These are phyloP conservation scores for Cynanchum wilfordii DNA, from an alignment of 257 asterid genomes.

Conservation along the genomic window DNA sequence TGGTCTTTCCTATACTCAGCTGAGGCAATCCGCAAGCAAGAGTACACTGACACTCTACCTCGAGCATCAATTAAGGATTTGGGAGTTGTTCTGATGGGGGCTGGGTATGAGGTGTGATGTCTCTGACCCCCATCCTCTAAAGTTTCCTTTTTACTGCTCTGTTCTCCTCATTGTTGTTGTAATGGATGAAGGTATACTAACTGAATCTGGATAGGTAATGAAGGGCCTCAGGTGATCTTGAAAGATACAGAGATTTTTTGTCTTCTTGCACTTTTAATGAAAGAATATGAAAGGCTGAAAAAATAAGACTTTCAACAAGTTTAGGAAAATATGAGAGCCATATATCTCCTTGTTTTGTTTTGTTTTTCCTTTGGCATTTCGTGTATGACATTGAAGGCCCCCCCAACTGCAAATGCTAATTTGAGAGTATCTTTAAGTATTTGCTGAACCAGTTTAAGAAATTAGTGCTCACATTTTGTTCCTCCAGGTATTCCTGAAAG, in stretches of 20 bases:
- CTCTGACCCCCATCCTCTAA: not conserved
- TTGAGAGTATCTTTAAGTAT: not conserved
- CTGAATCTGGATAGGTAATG: not conserved
- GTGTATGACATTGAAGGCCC: not conserved
- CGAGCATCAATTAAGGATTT: constrained; percentile 69
- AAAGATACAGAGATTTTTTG: not conserved
- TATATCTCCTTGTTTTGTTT: not conserved
- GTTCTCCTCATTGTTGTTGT: not conserved
- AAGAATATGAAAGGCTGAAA: not conserved
- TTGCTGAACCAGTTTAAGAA: not conserved
- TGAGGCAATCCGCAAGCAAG: constrained; percentile 63
- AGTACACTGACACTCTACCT: constrained; percentile 59
- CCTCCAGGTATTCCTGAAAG: constrained; percentile 68
- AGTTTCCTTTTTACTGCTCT: not conserved
- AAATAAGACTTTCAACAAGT: not conserved
- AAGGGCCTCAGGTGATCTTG: not conserved
- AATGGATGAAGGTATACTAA: not conserved
- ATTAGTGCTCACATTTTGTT: not conserved
- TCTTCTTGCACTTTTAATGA: not conserved
- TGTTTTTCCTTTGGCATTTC: not conserved
- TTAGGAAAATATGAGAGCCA: not conserved
- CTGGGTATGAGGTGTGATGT: constrained; percentile 75
- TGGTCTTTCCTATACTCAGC: constrained; percentile 74
- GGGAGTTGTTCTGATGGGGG: constrained; percentile 65
- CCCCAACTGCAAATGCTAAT: not conserved